Evolutionary conservation across 1,284 basidiomycete genomes (phyloP).

Genomic region (Ceratobasidium sp.): DNA sequence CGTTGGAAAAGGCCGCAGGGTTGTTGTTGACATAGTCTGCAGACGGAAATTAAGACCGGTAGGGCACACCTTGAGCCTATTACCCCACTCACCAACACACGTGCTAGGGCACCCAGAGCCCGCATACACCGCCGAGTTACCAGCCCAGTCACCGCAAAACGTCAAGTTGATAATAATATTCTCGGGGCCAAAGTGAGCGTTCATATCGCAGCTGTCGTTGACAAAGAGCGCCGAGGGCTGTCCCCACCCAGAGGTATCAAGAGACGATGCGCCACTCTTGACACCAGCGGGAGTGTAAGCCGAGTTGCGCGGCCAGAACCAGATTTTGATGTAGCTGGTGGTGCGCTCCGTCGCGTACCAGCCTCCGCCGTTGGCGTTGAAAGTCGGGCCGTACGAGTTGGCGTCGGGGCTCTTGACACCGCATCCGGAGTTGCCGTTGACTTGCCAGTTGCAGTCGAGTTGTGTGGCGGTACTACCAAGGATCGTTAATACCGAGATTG

Average conservation of each 20-base stretch:
- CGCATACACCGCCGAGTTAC: conserved; percentile 51
- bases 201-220: conserved; percentile 59
- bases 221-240: conserved; percentile 60
- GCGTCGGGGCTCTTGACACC: conserved; percentile 62
- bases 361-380: conserved; percentile 71
- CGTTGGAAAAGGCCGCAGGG: conserved; percentile 61
- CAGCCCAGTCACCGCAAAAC: conserved; percentile 60
- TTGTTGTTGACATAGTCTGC: conserved; percentile 59
- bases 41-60: background rate
- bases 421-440: conserved; percentile 70
- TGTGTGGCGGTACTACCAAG: conserved; percentile 54
- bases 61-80: background rate
- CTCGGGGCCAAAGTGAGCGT: conserved; percentile 58
- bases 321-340: conserved; percentile 62
- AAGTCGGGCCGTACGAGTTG: conserved; percentile 67
- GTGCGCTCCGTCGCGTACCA: conserved; percentile 69
- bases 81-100: conserved; percentile 47
- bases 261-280: conserved; percentile 54
- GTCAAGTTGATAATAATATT: conserved; percentile 62
- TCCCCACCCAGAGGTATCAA: conserved; percentile 65
- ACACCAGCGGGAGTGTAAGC: conserved; percentile 62
- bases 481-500: conserved; percentile 9
- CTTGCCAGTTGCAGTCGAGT: conserved; percentile 67
- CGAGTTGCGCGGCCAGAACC: conserved; percentile 67
- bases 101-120: conserved; percentile 51